These are phyloP conservation scores for Trichoderma koningiopsis DNA, from an alignment of 2,329 filamentous ascomycete genomes.

Conservation along the genomic window DNA sequence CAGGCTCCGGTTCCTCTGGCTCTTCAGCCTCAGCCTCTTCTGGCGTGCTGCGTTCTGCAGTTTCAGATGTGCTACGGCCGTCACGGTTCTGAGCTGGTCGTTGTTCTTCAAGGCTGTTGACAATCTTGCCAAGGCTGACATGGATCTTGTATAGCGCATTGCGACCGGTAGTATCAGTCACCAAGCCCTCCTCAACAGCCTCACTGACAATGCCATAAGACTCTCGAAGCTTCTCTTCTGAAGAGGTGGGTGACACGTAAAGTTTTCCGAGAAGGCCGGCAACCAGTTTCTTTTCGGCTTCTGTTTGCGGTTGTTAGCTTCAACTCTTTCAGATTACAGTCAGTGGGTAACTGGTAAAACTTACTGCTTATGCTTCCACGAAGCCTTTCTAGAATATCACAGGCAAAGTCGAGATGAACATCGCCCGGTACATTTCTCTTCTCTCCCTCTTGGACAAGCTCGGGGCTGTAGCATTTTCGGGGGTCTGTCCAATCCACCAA, in stretches of 20 bases:
- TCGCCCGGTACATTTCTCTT: slow-evolving; percentile 71
- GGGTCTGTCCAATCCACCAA: slow-evolving; percentile 96
- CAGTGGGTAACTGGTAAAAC: slow-evolving; percentile 35
- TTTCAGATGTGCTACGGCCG: slow-evolving; percentile 49
- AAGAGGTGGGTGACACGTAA: slow-evolving; percentile 70
- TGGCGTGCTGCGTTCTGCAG: slow-evolving; percentile 33
- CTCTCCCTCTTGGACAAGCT: slow-evolving; percentile 54
- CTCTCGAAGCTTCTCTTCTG: slow-evolving; percentile 59
- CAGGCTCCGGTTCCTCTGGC: slow-evolving; percentile 40
- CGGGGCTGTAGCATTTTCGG: slow-evolving; percentile 67
- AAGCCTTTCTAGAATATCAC: slow-evolving; percentile 74
- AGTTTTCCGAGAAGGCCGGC: slow-evolving; percentile 80
- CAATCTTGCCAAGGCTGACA: slow-evolving; percentile 67
- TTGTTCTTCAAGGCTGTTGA: slow-evolving; percentile 58
- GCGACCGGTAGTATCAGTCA: slow-evolving; percentile 61
- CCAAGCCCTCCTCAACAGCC: slow-evolving; percentile 63
- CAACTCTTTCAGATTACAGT: not conserved
- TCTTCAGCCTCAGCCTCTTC: slow-evolving; percentile 41
- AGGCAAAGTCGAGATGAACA: slow-evolving; percentile 78
- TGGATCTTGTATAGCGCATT: slow-evolving; percentile 71
- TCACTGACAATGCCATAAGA: slow-evolving; percentile 60
- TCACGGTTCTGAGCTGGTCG: slow-evolving; percentile 42
- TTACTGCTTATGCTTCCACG: slow-evolving; percentile 67
- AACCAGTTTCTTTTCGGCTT: slow-evolving; percentile 84
- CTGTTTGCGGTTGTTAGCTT: slow-evolving; percentile 47